Evolutionary conservation across 768 basidiomycete genomes (phyloP), one percentile per base, ranked within the genome.

Genomic region (Nidula microcarpa): DNA sequence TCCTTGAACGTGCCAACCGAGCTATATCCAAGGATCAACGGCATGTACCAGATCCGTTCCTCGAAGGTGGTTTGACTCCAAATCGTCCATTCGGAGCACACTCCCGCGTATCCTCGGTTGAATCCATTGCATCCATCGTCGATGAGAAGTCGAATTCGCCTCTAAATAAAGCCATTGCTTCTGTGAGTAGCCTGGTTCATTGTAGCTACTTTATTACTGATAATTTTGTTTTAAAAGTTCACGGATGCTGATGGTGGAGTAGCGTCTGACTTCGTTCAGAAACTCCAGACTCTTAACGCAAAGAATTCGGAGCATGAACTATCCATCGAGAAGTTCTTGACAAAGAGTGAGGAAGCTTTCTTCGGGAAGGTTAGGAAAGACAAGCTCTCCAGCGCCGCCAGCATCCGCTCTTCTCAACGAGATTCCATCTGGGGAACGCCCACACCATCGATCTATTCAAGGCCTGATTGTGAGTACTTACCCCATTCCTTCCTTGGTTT

Each of bases 241-340:
- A 96, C 94, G 17, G 94, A 96, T 67, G 79, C 91, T 1, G 93
- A 96, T 65, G 94, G 94, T 35, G 91, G 91, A 46, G 94, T 97
- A 48, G 89, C 93, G 8, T 81, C 87, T 35, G 86, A 91, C 52
- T 97, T 96, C 68, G 90, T 94, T 7, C 84, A 89, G 61, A 93
- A 89, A 66, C 71, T 97, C 39, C 88, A 92, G 63, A 64, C 65
- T 53, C 79, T 96, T 53, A 86, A 81, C 43, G 76, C 93, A 0
- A 89, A 92, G 52, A 97, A 96, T 66, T 94, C 94, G 5, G 91
- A 93, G 72, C 81, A 84, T 50, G 94, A 96, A 59, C 67, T 97
- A 23, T 96, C 92, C 33, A 97, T 97, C 59, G 94, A 96, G 67
- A 89, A 89, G 67, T 97, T 77, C 77, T 72, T 97, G 58, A 76